Percentiles rank a stretch among this genome's conserved stretches.
Conservation (phyloP, 148 eudicot species). For the Arctostaphylos glauca region DNA sequence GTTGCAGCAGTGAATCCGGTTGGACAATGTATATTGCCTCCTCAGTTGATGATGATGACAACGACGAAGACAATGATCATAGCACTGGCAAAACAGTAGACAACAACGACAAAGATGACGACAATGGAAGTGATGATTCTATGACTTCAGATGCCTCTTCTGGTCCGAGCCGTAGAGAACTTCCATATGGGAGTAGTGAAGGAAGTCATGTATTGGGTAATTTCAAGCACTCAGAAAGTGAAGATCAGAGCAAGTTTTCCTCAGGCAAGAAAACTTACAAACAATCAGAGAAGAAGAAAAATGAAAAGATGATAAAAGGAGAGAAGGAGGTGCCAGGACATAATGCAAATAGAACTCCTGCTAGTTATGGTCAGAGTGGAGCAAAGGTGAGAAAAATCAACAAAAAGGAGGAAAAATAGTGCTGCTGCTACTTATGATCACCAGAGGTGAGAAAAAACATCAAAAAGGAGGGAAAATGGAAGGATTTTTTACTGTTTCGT, state of each 20-base stretch:
- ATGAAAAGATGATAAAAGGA: constrained; percentile 18
- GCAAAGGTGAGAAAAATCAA: constrained; percentile 41
- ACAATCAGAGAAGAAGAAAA: constrained; percentile 27
- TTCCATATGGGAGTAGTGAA: background rate
- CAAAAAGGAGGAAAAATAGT: constrained; percentile 17
- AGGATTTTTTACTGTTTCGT: background rate
- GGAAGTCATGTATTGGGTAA: constrained; percentile 1
- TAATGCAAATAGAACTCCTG: constrained; percentile 28
- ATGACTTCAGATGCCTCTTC: constrained; percentile 76
- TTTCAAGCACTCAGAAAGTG: constrained; percentile 9
- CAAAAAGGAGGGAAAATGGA: constrained; percentile 14
- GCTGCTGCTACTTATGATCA: constrained; percentile 13
- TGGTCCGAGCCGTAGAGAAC: constrained; percentile 40
- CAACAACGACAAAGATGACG: background rate
- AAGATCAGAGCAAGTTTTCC: constrained; percentile 11
- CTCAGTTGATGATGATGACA: constrained; percentile 16
- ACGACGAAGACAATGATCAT: constrained; percentile 14
- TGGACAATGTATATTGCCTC: constrained; percentile 84
- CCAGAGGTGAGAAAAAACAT: constrained; percentile 41
- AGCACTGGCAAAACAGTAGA: constrained; percentile 9
- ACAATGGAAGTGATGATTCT: constrained; percentile 47
- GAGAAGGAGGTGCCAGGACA: constrained; percentile 29
- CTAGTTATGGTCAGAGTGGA: constrained; percentile 19
- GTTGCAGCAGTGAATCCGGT: constrained; percentile 76
- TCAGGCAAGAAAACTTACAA: constrained; percentile 33